These are phyloP conservation scores for Lumnitzera littorea DNA, from an alignment of 345 rosid species.

Conservation along the genomic window DNA sequence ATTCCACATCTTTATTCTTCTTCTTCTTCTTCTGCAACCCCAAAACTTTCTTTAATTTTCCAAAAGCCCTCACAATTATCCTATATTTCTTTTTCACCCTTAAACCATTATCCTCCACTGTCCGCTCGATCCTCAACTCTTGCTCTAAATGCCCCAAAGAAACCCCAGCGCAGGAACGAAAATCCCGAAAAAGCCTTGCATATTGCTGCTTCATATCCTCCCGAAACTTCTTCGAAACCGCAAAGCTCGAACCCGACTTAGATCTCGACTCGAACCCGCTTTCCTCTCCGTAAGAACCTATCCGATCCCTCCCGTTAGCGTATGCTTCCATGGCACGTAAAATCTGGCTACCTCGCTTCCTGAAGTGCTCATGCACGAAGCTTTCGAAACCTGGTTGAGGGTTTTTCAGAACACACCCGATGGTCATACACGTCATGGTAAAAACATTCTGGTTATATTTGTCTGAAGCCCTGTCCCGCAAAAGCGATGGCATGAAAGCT, in stretches of 20 bases:
- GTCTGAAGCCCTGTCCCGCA: slow-evolving; percentile 24
- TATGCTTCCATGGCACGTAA: slow-evolving; percentile 34
- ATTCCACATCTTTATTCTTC: no score
- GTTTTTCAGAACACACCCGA: slow-evolving; percentile 13
- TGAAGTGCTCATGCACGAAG: slow-evolving; percentile 31
- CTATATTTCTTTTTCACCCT: slow-evolving; percentile 11
- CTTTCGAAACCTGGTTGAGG: slow-evolving; percentile 43
- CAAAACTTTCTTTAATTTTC: slow-evolving; percentile 23
- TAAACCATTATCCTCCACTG: neutral
- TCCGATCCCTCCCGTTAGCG: slow-evolving; percentile 15
- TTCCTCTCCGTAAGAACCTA: slow-evolving; percentile 25
- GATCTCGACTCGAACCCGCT: neutral
- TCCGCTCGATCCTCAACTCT: slow-evolving; percentile 6
- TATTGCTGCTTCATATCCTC: slow-evolving; percentile 17
- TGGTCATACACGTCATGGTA: slow-evolving; percentile 30
- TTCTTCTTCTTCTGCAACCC: slow-evolving; percentile 24
- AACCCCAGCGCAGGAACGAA: slow-evolving; percentile 18
- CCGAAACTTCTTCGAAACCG: slow-evolving; percentile 24
- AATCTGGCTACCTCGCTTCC: slow-evolving; percentile 20
- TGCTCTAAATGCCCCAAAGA: slow-evolving; percentile 17
- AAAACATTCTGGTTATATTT: slow-evolving; percentile 34
- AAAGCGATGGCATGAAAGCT: neutral
- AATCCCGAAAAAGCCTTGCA: slow-evolving; percentile 18
- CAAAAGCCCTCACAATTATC: slow-evolving; percentile 9
- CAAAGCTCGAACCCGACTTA: neutral